Percentiles rank a stretch among this genome's conserved stretches.
phyloP scores from a whole-genome alignment of 192 early-diverging fungal genomes.

The Polychytrium aggregatum region DNA sequence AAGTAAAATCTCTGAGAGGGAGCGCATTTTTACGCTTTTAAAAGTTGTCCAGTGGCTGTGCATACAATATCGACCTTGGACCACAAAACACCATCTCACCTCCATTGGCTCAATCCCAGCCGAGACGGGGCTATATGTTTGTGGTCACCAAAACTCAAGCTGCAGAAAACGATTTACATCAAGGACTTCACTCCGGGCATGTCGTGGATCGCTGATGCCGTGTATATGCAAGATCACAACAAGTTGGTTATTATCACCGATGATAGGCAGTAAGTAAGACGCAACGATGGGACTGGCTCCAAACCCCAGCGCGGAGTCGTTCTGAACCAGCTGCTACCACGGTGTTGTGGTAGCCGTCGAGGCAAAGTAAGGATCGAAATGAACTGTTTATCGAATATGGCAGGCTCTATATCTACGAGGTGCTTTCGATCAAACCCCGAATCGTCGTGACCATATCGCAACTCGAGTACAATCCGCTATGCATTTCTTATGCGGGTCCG shows the following conservation, averaged over 20 bases:
- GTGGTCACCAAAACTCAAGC: constrained; percentile 40
- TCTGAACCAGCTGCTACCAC: too few species aligned
- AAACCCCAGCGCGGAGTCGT: too few species aligned
- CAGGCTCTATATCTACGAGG: constrained; percentile 45
- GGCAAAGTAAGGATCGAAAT: too few species aligned
- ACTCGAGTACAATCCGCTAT: constrained; percentile 49
- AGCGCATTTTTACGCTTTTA: too few species aligned
- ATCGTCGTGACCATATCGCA: constrained; percentile 33
- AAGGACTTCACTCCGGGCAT: constrained; percentile 29
- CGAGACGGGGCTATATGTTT: constrained; percentile 46
- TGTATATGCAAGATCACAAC: constrained; percentile 42
- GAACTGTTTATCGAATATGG: too few species aligned
- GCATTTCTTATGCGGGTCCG: constrained; percentile 37
- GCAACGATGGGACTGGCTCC: too few species aligned
- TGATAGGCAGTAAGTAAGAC: constrained; percentile 34
- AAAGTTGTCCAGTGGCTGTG: too few species aligned
- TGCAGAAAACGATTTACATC: constrained; percentile 35
- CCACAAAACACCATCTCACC: too few species aligned
- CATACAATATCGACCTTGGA: too few species aligned
- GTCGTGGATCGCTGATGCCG: constrained; percentile 42
- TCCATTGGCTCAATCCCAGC: constrained; percentile 3
- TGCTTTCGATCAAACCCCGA: constrained; percentile 51
- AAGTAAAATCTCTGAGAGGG: too few species aligned
- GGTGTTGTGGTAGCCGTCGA: too few species aligned
- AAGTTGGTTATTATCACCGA: constrained; percentile 44